Evolutionary conservation across 2,329 filamentous ascomycete genomes (phyloP), one percentile per base, ranked within the genome.

Genomic region (Thelonectria blattea): DNA sequence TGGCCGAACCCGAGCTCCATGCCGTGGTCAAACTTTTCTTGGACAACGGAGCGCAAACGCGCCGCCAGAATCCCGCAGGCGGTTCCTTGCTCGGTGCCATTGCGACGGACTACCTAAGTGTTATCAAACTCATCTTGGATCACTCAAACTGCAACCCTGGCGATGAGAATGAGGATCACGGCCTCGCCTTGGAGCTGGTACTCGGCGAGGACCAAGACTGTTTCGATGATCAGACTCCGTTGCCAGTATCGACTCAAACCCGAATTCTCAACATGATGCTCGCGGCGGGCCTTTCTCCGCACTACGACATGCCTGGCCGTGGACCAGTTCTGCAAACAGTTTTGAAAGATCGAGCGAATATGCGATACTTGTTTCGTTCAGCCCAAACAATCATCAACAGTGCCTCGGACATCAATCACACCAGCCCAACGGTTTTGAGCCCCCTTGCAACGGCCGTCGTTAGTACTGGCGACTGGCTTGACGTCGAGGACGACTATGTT

Each of bases 61-160:
- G 41, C 17, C 9, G 24, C 20, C 12, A 7, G 11, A 43, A 24
- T 24, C 9, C 3, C 6, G 8, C 41, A 1, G 22, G 11, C 3
- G 46, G 53, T 10, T 47, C 18, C 15, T 18, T 58, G 6, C 11
- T 39, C 27, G 42, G n/a, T 3, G 55, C 55, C 7, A 22, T 58
- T 11, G 48, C 54, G 15, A 60, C 61, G 2, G 49, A 20, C 2
- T 56, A 61, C 39, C 24, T 50, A 6, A 56, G 49, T 17, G 43
- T 61, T 24, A 24, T 42, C 27, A n/a, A 50, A 43, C 45, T 56
- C 45, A 9, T 58, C n/a, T 14, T 58, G 12, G 9, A 30, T 7
- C 24, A 43, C n/a, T 27, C 17, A 1, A 17, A 5, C 15, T 11
- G 30, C 18, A 5, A 18, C 7, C 39, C 32, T 9, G 12, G 6